Evolutionary conservation across 306 rosid species (phyloP), one percentile per base, ranked within the genome.

Genomic region (Malus sylvestris): DNA sequence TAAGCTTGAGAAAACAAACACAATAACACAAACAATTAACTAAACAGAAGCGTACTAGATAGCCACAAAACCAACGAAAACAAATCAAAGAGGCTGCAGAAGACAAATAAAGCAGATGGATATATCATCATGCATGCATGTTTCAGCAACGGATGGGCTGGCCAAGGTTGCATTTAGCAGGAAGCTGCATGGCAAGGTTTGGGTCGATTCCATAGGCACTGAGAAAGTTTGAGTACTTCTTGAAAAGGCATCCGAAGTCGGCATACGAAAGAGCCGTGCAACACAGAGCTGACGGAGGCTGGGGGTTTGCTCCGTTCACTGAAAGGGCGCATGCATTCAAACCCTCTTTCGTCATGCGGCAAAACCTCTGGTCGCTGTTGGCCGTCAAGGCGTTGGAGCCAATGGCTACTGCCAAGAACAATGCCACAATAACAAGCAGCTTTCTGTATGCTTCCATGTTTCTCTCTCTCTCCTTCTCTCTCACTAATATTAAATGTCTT

Each of bases 101-200:
- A 12, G 5, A 52, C 13, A 27, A 6, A 6, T 25, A 27, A 27
- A 6, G n/a, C 67, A 61, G 67, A 27, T 61, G 35, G 4, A 57
- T 9, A 57, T 57, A 57, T n/a, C 27, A 9, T 23, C 67, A 61
- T 61, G 67, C 2, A 16, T 25, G 18, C 42, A 30, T 7, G 38
- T 22, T 44, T 55, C 81, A 75, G 76, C 93, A 90, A 33, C 59
- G 83, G 80, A 85, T 71, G 1, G 83, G 55, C 62, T 57, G 52
- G 44, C 40, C 66, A 57, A 82, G 40, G 53, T 81, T 75, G 85
- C 96, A 91, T 79, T 72, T 76, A 30, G 70, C 78, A 1, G 96
- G 96, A 67, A 91, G 96, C 25, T 59, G 69, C 88, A 85, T 67
- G 78, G 90, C 90, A 49, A 82, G 74, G 4, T 63, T 20, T 23